Evolutionary conservation across 1,284 basidiomycete species (phyloP).

Genomic region (Heterobasidion irregulare): DNA sequence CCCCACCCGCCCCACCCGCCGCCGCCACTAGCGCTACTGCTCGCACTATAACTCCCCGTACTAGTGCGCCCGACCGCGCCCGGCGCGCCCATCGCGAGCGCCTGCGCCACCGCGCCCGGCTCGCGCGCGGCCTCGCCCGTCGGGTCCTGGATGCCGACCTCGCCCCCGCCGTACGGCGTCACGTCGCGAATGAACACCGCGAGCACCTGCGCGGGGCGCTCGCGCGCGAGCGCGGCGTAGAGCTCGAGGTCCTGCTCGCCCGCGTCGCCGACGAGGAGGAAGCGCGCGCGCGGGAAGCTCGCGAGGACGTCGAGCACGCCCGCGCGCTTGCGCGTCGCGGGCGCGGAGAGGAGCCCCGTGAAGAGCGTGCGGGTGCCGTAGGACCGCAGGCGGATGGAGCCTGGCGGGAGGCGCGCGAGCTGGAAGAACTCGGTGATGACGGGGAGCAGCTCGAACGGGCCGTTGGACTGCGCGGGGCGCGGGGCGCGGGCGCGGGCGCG

Average conservation of each 20-base stretch:
- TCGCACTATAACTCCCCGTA: no score
- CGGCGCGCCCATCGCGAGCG: not conserved
- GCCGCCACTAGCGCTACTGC: no score
- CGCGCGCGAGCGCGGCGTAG: slow-evolving; percentile 63
- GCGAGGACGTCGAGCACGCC: slow-evolving; percentile 76
- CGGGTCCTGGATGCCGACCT: slow-evolving; percentile 40
- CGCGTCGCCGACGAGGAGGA: slow-evolving; percentile 81
- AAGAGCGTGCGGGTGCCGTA: slow-evolving; percentile 80
- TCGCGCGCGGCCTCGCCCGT: slow-evolving; percentile 33
- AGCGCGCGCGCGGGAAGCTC: slow-evolving; percentile 64
- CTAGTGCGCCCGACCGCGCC: not conserved
- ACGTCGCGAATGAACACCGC: slow-evolving; percentile 78
- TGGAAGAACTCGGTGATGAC: slow-evolving; percentile 75
- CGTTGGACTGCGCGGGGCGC: slow-evolving; percentile 62
- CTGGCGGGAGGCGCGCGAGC: slow-evolving; percentile 56
- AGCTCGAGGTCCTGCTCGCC: slow-evolving; percentile 88
- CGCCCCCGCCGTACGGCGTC: slow-evolving; percentile 24
- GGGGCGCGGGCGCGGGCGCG: no score
- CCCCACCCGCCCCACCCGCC: not conserved
- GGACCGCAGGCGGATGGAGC: slow-evolving; percentile 67
- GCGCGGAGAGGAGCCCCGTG: slow-evolving; percentile 64
- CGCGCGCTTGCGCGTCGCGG: slow-evolving; percentile 72
- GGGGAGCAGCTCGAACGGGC: slow-evolving; percentile 80
- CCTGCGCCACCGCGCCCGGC: slow-evolving; percentile 13
- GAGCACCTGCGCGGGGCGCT: slow-evolving; percentile 57